A percentile compares a stretch with the other conserved stretches of the same genome.
Conservation (phyloP, 225 moss, liverwort and hornwort species). For the Antitrichia curtipendula region DNA sequence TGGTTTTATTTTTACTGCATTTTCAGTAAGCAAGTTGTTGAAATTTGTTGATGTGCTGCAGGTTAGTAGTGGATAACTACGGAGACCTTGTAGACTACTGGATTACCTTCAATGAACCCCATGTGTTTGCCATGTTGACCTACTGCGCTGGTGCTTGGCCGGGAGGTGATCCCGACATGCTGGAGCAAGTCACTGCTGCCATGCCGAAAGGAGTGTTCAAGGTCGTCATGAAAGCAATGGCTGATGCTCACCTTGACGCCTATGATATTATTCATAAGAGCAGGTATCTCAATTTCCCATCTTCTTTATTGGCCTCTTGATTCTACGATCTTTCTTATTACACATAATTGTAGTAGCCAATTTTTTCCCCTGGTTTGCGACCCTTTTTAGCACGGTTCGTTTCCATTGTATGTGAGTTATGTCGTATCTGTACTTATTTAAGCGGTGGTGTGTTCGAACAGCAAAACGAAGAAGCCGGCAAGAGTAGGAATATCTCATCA, state of each 20-base stretch:
- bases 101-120: conserved; percentile 98
- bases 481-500: conserved; percentile 95
- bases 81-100: conserved; percentile 88
- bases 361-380: not conserved
- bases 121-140: conserved; percentile 92
- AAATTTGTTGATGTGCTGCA: conserved; percentile 16
- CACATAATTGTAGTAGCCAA: not conserved
- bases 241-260: conserved; percentile 63
- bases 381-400: not conserved
- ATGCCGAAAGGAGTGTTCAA: conserved; percentile 80
- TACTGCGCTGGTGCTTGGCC: conserved; percentile 99
- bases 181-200: conserved; percentile 66
- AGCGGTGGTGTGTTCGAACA: conserved; percentile 10
- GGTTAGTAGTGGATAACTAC: conserved; percentile 70
- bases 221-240: conserved; percentile 79
- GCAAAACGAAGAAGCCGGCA: conserved; percentile 49
- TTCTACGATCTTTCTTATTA: not conserved
- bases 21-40: not conserved
- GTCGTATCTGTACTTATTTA: not conserved
- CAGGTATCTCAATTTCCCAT: conserved; percentile 8
- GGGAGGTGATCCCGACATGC: conserved; percentile 83
- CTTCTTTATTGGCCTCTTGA: not conserved
- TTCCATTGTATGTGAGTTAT: not conserved
- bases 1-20: not conserved
- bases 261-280: conserved; percentile 74